These are phyloP conservation scores for Chytriomyces sp. DNA, from an alignment of 192 early-diverging fungal species.

Conservation along the genomic window DNA sequence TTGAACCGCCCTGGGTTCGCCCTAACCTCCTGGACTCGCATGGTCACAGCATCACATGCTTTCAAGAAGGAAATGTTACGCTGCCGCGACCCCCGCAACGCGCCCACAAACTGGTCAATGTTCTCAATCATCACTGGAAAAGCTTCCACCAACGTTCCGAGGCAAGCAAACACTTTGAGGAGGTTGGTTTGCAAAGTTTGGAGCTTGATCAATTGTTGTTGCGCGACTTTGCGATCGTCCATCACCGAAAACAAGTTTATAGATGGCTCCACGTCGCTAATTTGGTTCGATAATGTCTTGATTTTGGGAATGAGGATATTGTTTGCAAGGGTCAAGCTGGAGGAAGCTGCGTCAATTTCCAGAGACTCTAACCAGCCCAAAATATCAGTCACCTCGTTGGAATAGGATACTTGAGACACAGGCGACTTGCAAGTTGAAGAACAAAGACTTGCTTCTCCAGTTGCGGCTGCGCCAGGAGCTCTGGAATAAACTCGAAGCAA, in stretches of 20 bases:
- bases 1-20: neutral
- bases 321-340: neutral
- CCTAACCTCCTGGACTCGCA: neutral
- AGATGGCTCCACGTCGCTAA: neutral
- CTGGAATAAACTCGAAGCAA: constrained; percentile 44
- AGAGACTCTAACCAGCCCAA: neutral
- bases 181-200: neutral
- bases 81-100: constrained; percentile 19
- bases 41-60: neutral
- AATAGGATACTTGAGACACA: constrained; percentile 57
- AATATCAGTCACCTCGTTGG: constrained; percentile 43
- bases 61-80: neutral
- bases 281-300: constrained; percentile 2
- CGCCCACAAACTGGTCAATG: neutral
- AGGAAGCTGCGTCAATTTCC: neutral
- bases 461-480: constrained; percentile 43
- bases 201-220: neutral
- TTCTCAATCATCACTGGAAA: constrained; percentile 13
- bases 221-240: neutral
- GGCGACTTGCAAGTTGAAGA: constrained; percentile 42
- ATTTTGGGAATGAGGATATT: constrained; percentile 19
- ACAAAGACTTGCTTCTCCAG: constrained; percentile 54
- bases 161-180: constrained; percentile 4
- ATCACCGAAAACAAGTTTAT: neutral
- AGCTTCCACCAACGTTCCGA: constrained; percentile 4